Conservation (phyloP, 768 basidiomycete genomes). For the Hemileccinum rubropunctum region DNA sequence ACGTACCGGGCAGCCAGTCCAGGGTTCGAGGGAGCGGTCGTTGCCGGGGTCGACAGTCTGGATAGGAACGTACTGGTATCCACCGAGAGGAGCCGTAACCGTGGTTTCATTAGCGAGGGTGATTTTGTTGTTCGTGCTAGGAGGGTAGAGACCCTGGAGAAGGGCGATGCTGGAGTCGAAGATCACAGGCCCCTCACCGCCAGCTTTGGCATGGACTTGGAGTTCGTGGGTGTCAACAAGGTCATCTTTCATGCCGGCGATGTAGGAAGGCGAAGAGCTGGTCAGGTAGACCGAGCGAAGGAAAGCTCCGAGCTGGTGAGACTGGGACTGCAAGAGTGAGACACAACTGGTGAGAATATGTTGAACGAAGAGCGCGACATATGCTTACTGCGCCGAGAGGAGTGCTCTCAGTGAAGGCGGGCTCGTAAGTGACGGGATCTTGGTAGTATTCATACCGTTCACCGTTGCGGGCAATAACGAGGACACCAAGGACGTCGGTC, state of each 20-base stretch:
- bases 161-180: conserved; percentile 85
- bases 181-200: conserved; percentile 81
- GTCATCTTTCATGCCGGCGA: conserved; percentile 60
- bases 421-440: conserved; percentile 65
- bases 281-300: conserved; percentile 69
- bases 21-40: conserved; percentile 80
- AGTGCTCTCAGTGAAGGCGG: conserved; percentile 63
- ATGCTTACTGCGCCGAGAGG: conserved; percentile 67
- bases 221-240: conserved; percentile 73
- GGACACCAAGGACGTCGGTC: conserved; percentile 68
- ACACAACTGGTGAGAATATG: not conserved
- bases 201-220: conserved; percentile 77
- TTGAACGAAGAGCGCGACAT: not conserved
- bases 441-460: conserved; percentile 70
- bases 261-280: conserved; percentile 64
- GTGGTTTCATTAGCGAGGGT: conserved; percentile 75
- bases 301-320: conserved; percentile 58
- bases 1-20: conserved; percentile 60
- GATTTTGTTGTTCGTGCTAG: conserved; percentile 69
- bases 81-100: conserved; percentile 69
- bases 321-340: conserved; percentile 49
- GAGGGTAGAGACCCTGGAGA: conserved; percentile 84
- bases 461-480: conserved; percentile 77
- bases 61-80: conserved; percentile 87
- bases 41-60: conserved; percentile 86